These are phyloP conservation scores for Malus fusca DNA, from an alignment of 306 rosid genomes.

Conservation along the genomic window DNA sequence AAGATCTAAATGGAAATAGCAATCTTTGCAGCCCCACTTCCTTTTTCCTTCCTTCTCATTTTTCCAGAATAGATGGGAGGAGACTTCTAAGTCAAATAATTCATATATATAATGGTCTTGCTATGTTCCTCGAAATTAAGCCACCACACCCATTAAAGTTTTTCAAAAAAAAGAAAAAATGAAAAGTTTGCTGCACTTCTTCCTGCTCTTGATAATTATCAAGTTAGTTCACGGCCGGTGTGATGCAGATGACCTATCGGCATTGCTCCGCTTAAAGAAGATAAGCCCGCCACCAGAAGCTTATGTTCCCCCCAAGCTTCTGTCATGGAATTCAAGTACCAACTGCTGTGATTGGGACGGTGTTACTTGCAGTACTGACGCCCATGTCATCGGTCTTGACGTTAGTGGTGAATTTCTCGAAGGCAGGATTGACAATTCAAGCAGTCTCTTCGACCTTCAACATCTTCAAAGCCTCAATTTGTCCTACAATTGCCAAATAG, in stretches of 20 bases:
- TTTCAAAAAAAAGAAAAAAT: background rate
- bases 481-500: background rate
- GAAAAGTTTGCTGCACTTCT: background rate
- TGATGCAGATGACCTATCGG: background rate
- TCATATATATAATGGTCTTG: background rate
- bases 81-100: background rate
- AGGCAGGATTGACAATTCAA: conserved; percentile 10
- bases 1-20: too few species aligned
- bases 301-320: background rate
- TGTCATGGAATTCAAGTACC: background rate
- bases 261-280: background rate
- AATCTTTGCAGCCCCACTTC: too few species aligned
- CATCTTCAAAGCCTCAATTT: conserved; percentile 9
- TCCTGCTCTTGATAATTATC: background rate
- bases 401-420: background rate
- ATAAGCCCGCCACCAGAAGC: background rate
- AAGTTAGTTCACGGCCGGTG: background rate
- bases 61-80: too few species aligned
- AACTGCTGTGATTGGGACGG: background rate
- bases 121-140: background rate
- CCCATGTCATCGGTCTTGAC: conserved; percentile 3
- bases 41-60: too few species aligned
- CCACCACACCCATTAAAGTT: background rate
- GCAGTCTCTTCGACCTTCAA: conserved; percentile 20
- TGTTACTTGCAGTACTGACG: background rate